A percentile compares a stretch with the other conserved stretches of the same genome.
phyloP scores from a whole-genome alignment of 805 yeast genomes.

The Ogataea zsoltii region DNA sequence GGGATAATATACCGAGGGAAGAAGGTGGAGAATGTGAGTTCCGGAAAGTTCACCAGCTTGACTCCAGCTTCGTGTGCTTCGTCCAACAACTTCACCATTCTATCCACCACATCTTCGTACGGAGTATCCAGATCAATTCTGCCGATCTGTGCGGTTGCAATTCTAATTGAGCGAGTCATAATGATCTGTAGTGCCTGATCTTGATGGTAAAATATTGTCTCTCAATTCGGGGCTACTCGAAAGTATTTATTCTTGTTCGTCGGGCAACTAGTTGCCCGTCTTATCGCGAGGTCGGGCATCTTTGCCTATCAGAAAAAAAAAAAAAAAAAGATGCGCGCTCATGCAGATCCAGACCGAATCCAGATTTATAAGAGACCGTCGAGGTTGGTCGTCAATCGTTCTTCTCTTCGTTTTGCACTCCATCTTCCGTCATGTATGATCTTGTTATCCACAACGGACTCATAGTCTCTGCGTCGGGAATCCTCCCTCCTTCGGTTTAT shows the following conservation, averaged over 20 bases:
- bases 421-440: constrained; percentile 9
- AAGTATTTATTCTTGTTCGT: not conserved
- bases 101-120: constrained; percentile 30
- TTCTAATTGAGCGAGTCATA: constrained; percentile 7
- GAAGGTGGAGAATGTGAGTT: constrained; percentile 37
- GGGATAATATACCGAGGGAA: constrained; percentile 38
- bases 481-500: constrained; percentile 35
- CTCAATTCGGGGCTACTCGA: not conserved
- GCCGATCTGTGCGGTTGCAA: constrained; percentile 37
- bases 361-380: not conserved
- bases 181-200: too few relatives aligned
- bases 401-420: not conserved
- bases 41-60: constrained; percentile 38
- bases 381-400: too few relatives aligned
- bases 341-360: not conserved
- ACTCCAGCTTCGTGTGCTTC: constrained; percentile 27
- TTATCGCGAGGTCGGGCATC: too few relatives aligned
- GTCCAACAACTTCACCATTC: constrained; percentile 30
- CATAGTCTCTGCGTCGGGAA: constrained; percentile 33
- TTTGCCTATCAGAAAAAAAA: too few relatives aligned
- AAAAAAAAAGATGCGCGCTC: too few relatives aligned
- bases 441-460: constrained; percentile 35
- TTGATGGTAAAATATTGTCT: too few relatives aligned
- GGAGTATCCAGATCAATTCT: constrained; percentile 35
- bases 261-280: not conserved